Percentiles rank a stretch among this genome's conserved stretches.
These are phyloP conservation scores for Begonia peltatifolia DNA, from an alignment of 306 rosid genomes.

Conservation along the genomic window DNA sequence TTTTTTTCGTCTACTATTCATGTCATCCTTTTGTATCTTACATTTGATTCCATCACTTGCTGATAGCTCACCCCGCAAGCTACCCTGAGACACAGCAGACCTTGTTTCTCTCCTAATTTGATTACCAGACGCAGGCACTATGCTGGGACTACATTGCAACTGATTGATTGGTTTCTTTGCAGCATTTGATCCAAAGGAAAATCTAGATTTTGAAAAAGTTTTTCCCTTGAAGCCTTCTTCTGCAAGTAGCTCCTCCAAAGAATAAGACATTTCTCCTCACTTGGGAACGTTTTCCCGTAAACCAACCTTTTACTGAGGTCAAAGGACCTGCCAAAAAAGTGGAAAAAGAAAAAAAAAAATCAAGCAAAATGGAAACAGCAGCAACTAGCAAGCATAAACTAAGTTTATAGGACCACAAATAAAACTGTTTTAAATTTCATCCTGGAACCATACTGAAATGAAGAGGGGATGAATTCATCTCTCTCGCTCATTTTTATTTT, in stretches of 20 bases:
- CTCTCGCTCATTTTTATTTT: too few species aligned
- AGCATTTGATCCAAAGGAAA: slow-evolving; percentile 28
- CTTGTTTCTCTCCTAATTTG: slow-evolving; percentile 12
- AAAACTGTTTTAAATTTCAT: background rate
- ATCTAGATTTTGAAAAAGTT: slow-evolving; percentile 28
- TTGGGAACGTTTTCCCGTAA: slow-evolving; percentile 6
- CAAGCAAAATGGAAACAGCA: background rate
- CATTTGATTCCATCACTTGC: slow-evolving; percentile 1
- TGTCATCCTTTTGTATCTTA: slow-evolving; percentile 12
- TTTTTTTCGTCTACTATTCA: slow-evolving; percentile 9
- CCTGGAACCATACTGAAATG: background rate
- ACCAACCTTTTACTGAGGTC: slow-evolving; percentile 9
- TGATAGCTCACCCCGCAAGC: slow-evolving; percentile 4
- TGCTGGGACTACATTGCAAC: slow-evolving; percentile 7
- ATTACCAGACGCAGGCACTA: slow-evolving; percentile 12
- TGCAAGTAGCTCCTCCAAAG: slow-evolving; percentile 67
- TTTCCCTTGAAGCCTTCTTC: slow-evolving; percentile 68
- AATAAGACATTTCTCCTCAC: slow-evolving; percentile 41
- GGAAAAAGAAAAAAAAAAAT: background rate
- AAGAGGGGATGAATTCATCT: background rate
- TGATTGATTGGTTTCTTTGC: slow-evolving; percentile 11
- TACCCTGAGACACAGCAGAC: slow-evolving; percentile 9
- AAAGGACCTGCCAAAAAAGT: background rate
- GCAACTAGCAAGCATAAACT: background rate
- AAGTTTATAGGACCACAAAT: background rate